Percentiles rank a stretch among this genome's conserved stretches.
phyloP scores from a whole-genome alignment of 495 filamentous ascomycete species.

The Thermothielavioides terrestris region DNA sequence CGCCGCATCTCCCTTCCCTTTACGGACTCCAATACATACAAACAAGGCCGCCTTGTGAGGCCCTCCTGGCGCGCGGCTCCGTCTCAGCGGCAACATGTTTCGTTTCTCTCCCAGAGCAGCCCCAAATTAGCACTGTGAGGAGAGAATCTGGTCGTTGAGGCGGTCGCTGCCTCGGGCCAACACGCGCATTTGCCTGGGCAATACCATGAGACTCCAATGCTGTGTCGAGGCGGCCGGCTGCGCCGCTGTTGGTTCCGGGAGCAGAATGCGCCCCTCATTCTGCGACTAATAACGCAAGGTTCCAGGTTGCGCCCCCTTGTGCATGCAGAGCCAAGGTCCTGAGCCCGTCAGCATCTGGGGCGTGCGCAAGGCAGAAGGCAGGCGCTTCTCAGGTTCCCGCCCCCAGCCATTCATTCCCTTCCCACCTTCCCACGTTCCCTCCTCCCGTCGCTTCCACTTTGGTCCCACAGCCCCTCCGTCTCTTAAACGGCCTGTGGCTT shows the following conservation, averaged over 20 bases:
- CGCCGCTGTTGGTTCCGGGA: conserved; percentile 6
- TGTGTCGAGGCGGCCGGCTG: conserved; percentile 3
- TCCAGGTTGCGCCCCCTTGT: conserved; percentile 2
- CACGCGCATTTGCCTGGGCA: background rate
- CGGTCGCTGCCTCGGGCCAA: conserved; percentile 9
- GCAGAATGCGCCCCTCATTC: background rate
- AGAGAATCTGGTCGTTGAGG: background rate
- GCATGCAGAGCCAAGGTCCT: conserved; percentile 6
- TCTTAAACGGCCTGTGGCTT: conserved; percentile 11
- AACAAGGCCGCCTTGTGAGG: background rate
- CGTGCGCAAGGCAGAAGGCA: conserved; percentile 5
- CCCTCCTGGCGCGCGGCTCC: background rate
- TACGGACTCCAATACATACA: too few species aligned
- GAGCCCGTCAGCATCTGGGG: background rate
- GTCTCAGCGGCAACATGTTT: conserved; percentile 1
- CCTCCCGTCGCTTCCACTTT: too few species aligned
- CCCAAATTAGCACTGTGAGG: conserved; percentile 4
- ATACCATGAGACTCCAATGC: background rate
- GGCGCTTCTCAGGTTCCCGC: background rate
- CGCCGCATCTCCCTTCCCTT: conserved; percentile 1
- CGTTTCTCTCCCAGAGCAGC: background rate
- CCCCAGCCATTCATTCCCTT: conserved; percentile 1
- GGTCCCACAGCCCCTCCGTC: conserved; percentile 7
- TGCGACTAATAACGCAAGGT: conserved; percentile 6
- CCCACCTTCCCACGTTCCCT: background rate